Evolutionary conservation across 2,329 filamentous ascomycete species (phyloP).

Genomic region (Cordyceps militaris): DNA sequence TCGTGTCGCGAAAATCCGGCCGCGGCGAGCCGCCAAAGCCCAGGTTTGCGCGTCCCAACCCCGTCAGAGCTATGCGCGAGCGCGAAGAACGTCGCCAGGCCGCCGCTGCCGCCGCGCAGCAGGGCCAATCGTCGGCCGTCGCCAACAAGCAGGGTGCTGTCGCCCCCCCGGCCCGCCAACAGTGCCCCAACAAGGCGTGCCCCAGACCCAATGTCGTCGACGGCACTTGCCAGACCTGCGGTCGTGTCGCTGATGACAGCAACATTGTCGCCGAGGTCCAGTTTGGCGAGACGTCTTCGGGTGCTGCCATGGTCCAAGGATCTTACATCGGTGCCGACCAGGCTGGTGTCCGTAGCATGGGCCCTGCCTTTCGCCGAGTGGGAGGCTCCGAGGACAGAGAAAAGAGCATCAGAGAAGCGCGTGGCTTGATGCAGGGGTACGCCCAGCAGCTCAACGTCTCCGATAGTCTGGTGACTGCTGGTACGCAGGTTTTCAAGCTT

Average conservation of each 20-base stretch:
- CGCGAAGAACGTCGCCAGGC: constrained; percentile 40
- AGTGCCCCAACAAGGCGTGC: constrained; percentile 54
- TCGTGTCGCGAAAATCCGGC: constrained; percentile 33
- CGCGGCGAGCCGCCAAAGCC: constrained; percentile 28
- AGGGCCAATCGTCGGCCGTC: constrained; percentile 23
- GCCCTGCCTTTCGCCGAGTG: constrained; percentile 53
- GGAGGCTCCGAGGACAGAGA: constrained; percentile 53
- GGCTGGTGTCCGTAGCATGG: constrained; percentile 63
- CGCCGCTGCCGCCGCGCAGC: constrained; percentile 22
- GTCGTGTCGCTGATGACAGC: constrained; percentile 73
- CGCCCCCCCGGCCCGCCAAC: constrained; percentile 30
- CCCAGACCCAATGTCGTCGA: constrained; percentile 55
- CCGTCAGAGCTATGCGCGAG: constrained; percentile 45
- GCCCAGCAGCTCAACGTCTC: constrained; percentile 52
- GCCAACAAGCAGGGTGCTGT: constrained; percentile 25
- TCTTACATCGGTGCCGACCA: constrained; percentile 82
- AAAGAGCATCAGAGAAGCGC: constrained; percentile 52
- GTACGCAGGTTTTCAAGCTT: constrained; percentile 68
- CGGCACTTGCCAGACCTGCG: constrained; percentile 74
- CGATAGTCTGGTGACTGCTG: constrained; percentile 56
- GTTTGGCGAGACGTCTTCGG: constrained; percentile 80
- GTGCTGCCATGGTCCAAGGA: constrained; percentile 85
- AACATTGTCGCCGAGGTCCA: constrained; percentile 89
- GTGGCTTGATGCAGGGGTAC: constrained; percentile 55
- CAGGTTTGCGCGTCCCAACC: constrained; percentile 38